Conservation (phyloP, 192 early-diverging fungal genomes). For the Paraglomus occultum region DNA sequence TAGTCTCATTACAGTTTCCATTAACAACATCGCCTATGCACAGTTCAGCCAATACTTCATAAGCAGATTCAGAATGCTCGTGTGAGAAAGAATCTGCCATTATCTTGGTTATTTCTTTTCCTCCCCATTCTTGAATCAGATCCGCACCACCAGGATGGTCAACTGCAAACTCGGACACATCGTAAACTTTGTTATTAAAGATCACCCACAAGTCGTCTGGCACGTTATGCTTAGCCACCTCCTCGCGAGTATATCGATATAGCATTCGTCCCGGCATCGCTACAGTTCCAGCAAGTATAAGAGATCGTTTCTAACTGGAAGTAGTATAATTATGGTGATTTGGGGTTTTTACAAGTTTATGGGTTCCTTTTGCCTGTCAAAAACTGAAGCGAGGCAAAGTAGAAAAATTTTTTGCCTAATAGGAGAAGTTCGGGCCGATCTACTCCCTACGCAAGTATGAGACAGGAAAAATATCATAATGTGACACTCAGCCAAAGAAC, state of each 20-base stretch:
- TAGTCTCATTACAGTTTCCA: constrained; percentile 4
- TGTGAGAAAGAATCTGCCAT: constrained; percentile 80
- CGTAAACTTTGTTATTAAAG: constrained; percentile 78
- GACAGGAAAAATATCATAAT: too few species aligned
- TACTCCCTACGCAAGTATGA: too few species aligned
- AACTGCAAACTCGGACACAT: constrained; percentile 80
- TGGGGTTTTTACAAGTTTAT: too few species aligned
- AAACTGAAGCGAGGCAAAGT: too few species aligned
- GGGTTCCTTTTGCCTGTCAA: too few species aligned
- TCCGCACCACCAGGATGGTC: constrained; percentile 97
- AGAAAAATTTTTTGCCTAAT: too few species aligned
- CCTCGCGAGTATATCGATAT: constrained; percentile 44
- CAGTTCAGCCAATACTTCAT: constrained; percentile 83
- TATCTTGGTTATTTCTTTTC: constrained; percentile 74
- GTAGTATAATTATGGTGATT: too few species aligned
- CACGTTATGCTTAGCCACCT: constrained; percentile 75
- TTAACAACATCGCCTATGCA: constrained; percentile 61
- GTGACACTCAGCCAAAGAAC: too few species aligned
- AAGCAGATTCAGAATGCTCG: constrained; percentile 79
- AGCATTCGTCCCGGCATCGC: constrained; percentile 27
- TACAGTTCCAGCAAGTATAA: too few species aligned
- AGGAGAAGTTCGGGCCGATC: too few species aligned
- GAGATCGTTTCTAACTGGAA: too few species aligned
- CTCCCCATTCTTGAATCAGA: constrained; percentile 81
- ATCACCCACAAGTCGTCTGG: constrained; percentile 79